phyloP scores from a whole-genome alignment of 2,329 filamentous ascomycete species.

The Daldinia eschscholtzii region DNA sequence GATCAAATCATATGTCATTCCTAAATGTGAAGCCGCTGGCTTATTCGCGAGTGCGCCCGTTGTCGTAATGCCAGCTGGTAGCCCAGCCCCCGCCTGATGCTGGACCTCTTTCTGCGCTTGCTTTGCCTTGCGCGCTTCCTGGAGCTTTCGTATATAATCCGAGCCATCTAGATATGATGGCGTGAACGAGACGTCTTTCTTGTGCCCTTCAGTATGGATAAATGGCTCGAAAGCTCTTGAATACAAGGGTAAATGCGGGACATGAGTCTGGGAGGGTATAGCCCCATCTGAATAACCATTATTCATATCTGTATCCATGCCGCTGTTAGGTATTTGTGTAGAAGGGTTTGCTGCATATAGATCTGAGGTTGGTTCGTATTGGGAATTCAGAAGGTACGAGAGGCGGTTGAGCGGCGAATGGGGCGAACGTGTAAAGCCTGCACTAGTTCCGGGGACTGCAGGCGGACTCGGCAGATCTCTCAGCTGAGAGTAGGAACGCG shows the following conservation, averaged over 20 bases:
- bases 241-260: constrained; percentile 58
- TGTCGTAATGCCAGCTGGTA: constrained; percentile 39
- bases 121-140: constrained; percentile 76
- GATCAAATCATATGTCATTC: constrained; percentile 85
- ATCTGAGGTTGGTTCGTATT: constrained; percentile 55
- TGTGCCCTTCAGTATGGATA: constrained; percentile 53
- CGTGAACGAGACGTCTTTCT: constrained; percentile 73
- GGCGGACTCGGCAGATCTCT: constrained; percentile 58
- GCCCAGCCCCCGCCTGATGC: constrained; percentile 54
- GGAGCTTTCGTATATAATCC: constrained; percentile 80
- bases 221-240: constrained; percentile 68
- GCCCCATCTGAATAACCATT: constrained; percentile 46
- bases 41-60: constrained; percentile 66
- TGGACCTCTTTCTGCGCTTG: constrained; percentile 63
- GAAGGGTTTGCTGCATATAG: constrained; percentile 49
- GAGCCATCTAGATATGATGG: constrained; percentile 87
- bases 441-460: constrained; percentile 55
- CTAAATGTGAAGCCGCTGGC: constrained; percentile 73
- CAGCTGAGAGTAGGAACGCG: constrained; percentile 52
- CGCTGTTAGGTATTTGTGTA: constrained; percentile 46
- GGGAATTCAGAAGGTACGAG: constrained; percentile 68
- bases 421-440: constrained; percentile 45
- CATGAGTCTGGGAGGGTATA: constrained; percentile 47
- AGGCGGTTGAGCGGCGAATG: constrained; percentile 58
- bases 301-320: constrained; percentile 54